phyloP scores from a whole-genome alignment of 192 early-diverging fungal genomes.

The Jimgerdemannia flammicorona region DNA sequence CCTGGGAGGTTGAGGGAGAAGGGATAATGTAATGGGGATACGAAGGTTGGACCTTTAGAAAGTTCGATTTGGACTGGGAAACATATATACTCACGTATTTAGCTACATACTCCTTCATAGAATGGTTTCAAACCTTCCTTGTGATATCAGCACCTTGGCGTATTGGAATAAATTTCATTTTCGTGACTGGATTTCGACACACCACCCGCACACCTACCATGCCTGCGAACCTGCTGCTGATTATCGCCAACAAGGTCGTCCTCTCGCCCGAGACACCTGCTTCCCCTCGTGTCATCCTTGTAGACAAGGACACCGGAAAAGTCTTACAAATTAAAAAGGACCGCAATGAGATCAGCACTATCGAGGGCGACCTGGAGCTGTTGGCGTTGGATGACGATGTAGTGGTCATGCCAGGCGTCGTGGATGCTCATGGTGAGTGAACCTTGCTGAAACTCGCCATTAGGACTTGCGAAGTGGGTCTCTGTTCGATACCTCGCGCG shows the following conservation, averaged over 20 bases:
- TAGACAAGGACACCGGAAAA: slow-evolving; percentile 47
- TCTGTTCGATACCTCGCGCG: slow-evolving; percentile 8
- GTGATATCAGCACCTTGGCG: too few species aligned
- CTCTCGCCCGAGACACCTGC: slow-evolving; percentile 36
- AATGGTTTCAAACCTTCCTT: too few species aligned
- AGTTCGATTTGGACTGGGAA: too few species aligned
- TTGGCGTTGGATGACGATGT: slow-evolving; percentile 37
- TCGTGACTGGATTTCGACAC: too few species aligned
- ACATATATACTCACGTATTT: too few species aligned
- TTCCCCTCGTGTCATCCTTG: slow-evolving; percentile 55
- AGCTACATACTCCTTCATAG: too few species aligned
- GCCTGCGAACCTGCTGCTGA: background rate
- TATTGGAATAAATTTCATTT: too few species aligned
- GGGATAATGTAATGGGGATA: too few species aligned
- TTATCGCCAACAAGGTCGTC: slow-evolving; percentile 30
- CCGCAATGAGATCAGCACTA: slow-evolving; percentile 10
- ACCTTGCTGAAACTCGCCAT: too few species aligned
- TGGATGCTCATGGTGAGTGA: slow-evolving; percentile 60
- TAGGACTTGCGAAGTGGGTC: background rate
- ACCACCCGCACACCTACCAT: too few species aligned
- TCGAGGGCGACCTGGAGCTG: slow-evolving; percentile 30
- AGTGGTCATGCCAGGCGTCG: slow-evolving; percentile 68
- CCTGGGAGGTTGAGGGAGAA: too few species aligned
- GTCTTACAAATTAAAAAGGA: slow-evolving; percentile 40
- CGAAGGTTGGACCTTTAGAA: too few species aligned